Evolutionary conservation across 176 grass and related monocot genomes (phyloP).

Genomic region (Phoenix roebelenii): DNA sequence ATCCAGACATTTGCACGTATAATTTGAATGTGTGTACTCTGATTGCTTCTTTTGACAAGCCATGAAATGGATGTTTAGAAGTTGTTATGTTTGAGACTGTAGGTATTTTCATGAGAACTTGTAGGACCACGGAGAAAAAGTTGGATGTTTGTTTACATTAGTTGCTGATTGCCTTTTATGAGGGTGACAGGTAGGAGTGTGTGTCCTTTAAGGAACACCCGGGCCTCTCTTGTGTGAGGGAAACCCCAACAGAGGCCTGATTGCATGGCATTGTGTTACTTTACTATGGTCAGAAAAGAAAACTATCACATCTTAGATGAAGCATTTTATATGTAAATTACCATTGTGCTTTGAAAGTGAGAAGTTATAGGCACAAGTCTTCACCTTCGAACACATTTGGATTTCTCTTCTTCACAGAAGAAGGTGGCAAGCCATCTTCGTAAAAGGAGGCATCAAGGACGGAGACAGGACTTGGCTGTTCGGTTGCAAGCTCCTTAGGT

Average conservation of each 20-base stretch:
- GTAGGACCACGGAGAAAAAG: constrained; percentile 43
- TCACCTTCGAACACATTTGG: constrained; percentile 73
- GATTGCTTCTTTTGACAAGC: no score
- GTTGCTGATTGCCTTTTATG: constrained; percentile 58
- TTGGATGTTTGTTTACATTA: constrained; percentile 50
- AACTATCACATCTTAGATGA: no score
- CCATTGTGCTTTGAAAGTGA: background rate
- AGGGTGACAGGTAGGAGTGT: constrained; percentile 56
- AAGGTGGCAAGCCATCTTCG: constrained; percentile 23
- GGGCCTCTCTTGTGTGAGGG: constrained; percentile 36
- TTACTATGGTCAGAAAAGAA: no score
- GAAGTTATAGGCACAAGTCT: constrained; percentile 18
- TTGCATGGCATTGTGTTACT: no score
- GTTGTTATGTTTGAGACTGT: no score
- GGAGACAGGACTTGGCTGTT: constrained; percentile 54
- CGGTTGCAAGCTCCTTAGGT: constrained; percentile 23
- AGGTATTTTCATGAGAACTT: background rate
- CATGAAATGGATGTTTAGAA: no score
- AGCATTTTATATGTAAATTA: no score
- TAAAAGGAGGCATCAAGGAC: constrained; percentile 78
- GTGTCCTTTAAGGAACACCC: constrained; percentile 47
- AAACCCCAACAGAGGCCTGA: background rate
- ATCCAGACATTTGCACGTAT: no score
- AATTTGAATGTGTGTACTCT: no score
- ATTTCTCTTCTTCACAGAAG: constrained; percentile 40